Evolutionary conservation across 2,329 filamentous ascomycete species (phyloP), one percentile per base, ranked within the genome.

Genomic region (Penicillium sp.): DNA sequence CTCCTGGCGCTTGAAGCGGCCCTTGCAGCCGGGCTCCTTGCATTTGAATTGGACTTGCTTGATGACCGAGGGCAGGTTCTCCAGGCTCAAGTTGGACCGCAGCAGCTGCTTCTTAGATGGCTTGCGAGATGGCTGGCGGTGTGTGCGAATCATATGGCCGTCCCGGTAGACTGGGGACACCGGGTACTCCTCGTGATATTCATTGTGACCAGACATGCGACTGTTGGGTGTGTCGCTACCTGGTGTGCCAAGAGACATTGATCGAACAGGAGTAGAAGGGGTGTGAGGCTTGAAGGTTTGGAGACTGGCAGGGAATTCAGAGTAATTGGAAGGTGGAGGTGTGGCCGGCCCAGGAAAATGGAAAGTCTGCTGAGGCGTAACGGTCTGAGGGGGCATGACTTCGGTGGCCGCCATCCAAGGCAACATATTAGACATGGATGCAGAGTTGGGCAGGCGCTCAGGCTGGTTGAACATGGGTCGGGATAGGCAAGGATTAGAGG

Each of bases 1-100:
- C 62, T 83, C 81, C 60, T 80, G 78, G 50, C 81, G 69, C 70
- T 80, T 79, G 67, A 83, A 83, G 5, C 75, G 75, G 7, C 76
- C 76, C 56, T 74, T 74, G 64, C 80, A 81, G 7, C 76, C 78
- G 1, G 74, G 72, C 49, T 76, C 73, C 42, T 74, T 73, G 71
- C 80, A 78, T 62, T 74, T 72, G 65, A 79, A 76, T 37, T 76
- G 74, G 2, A 81, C 72, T 68, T 77, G 72, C 52, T 75, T 75
- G 47, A 78, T 77, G 45, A 76, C 73, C 0, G 73, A 64, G 0
- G 76, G 75, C 3, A 78, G 58, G 52, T 73, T 75, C 53, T 77
- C 75, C 15, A 77, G 60, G 39, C 69, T 71, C 17, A 77, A 52
- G 45, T 69, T 74, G 6, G 67, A 69, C 1, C 67, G 65, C 12